Evolutionary conservation across 2,329 filamentous ascomycete genomes (phyloP), one percentile per base, ranked within the genome.

Genomic region (Monilinia fructigena): DNA sequence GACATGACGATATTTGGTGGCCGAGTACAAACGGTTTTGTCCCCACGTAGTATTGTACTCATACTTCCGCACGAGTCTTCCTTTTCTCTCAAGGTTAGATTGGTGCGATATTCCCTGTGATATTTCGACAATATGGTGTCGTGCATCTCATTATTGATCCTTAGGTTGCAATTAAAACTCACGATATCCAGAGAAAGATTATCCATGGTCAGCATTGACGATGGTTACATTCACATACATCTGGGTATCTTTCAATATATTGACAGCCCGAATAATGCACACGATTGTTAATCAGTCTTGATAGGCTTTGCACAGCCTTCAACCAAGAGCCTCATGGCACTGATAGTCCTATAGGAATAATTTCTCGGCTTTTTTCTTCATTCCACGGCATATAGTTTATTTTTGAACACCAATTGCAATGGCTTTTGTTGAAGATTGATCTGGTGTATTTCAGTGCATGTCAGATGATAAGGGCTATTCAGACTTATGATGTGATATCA

Each of bases 271-370:
- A 1, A 5, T 40, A 47, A 40, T 59, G 55, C 55, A 59, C 40
- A 6, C 14, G 31, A 63, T 42, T 23, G 18, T 7, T 31, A 42
- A 55, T 63, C 23, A 31, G 7, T 31, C 23, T 5, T n/a, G 38
- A 55, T 52, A 54, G 35, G 52, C 35, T 54, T 38, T 63, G 26
- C 60, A 55, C 35, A 63, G 60, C 60, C 48, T 35, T 47, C 11
- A 35, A 53, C 11, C 20, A 38, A 23, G 50, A 63, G 23, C 50
- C 60, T 63, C 26, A 45, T n/a, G 5, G 5, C 31, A 16, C 60
- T 20, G 40, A 45, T 23, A 63, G 48, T n/a, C 48, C 48, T 63
- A 55, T 55, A 63, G 60, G 50, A 63, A 28, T 28, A 31, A 55
- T 55, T 45, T 35, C 31, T 55, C 60, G 31, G 45, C 18, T 16